Evolutionary conservation across 345 rosid species (phyloP).

Genomic region (Kernera saxatilis): DNA sequence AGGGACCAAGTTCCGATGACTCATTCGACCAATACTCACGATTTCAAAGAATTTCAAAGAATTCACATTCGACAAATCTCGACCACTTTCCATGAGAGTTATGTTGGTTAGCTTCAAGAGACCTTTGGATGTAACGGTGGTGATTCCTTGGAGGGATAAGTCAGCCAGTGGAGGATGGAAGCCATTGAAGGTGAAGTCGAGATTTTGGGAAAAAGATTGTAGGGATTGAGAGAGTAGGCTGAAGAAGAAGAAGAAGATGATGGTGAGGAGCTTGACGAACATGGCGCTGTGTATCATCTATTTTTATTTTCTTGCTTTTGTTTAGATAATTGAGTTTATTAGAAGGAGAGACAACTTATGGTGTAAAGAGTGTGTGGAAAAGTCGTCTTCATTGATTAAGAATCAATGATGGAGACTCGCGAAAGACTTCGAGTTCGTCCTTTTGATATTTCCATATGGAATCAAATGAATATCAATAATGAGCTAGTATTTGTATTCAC

Average conservation of each 20-base stretch:
- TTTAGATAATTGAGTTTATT: neutral
- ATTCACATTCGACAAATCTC: too few species aligned
- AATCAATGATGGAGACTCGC: too few species aligned
- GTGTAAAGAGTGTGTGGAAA: neutral
- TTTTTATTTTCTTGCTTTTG: neutral
- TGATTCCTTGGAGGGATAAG: conserved; percentile 42
- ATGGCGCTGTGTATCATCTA: neutral
- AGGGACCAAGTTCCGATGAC: conserved; percentile 72
- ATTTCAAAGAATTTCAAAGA: too few species aligned
- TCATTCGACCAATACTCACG: too few species aligned
- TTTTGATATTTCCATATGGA: too few species aligned
- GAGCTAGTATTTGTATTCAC: too few species aligned
- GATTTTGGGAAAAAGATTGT: neutral
- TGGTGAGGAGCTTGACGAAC: neutral
- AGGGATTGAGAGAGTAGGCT: neutral
- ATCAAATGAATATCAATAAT: too few species aligned
- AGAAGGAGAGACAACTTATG: neutral
- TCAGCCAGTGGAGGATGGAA: neutral
- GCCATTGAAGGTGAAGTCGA: conserved; percentile 13
- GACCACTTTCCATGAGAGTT: conserved; percentile 33
- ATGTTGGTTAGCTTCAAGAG: conserved; percentile 46
- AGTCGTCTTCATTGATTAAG: neutral
- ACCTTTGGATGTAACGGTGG: conserved; percentile 41
- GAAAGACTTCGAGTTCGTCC: too few species aligned
- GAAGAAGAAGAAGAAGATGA: neutral